A percentile compares a stretch with the other conserved stretches of the same genome.
Evolutionary conservation across 2,329 filamentous ascomycete species (phyloP).

Genomic region (Beauveria pseudobassiana): DNA sequence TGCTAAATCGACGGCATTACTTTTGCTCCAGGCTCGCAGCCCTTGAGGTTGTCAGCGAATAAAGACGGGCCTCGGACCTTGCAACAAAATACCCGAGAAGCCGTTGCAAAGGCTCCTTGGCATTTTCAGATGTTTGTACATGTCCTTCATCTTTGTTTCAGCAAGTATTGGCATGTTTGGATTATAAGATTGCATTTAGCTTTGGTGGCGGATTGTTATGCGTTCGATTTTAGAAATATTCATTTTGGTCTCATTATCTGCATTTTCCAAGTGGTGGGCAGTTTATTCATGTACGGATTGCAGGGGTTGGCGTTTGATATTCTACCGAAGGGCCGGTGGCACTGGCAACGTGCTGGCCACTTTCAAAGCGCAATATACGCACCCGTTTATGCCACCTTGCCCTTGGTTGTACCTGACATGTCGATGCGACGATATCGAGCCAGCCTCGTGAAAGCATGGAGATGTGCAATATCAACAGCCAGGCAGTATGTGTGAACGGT

Average conservation of each 20-base stretch:
- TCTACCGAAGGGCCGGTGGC: no score
- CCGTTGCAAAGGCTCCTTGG: neutral
- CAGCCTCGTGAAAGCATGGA: no score
- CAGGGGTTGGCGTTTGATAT: neutral
- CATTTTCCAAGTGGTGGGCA: neutral
- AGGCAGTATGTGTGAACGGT: no score
- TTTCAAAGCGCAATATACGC: no score
- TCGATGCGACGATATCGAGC: no score
- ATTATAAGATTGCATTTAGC: neutral
- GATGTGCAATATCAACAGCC: no score
- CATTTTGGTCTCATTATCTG: neutral
- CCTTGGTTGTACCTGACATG: no score
- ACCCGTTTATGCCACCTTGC: no score
- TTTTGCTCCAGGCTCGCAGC: neutral
- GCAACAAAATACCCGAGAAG: conserved; percentile 1
- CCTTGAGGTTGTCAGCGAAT: no score
- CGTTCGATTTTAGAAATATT: neutral
- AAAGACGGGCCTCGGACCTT: no score
- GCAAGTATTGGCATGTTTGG: neutral
- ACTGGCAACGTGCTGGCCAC: no score
- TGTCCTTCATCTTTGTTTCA: neutral
- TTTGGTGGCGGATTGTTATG: neutral
- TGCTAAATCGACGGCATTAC: conserved; percentile 14
- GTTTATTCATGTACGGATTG: neutral
- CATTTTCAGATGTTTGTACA: conserved; percentile 1